Percentiles rank a stretch among this genome's conserved stretches.
These are phyloP conservation scores for Tolypocladium nubicola DNA, from an alignment of 2,329 filamentous ascomycete species.

Conservation along the genomic window DNA sequence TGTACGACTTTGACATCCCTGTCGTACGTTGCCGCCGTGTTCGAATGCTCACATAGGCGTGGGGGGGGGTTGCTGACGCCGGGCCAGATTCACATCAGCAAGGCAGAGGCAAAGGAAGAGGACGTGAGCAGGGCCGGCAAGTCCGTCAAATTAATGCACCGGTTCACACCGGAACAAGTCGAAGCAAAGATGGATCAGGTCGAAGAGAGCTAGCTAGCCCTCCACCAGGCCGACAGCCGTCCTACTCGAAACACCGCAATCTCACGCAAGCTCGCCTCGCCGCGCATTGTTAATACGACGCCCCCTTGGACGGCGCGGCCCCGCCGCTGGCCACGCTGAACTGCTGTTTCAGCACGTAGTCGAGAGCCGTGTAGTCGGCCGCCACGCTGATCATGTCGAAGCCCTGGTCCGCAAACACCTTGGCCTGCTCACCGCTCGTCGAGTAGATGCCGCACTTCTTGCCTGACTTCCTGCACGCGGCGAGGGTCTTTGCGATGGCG, in stretches of 20 bases:
- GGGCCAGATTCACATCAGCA: slow-evolving; percentile 53
- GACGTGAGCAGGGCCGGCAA: slow-evolving; percentile 43
- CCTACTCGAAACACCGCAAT: too few relatives aligned
- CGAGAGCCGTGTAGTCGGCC: slow-evolving; percentile 43
- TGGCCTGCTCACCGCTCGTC: slow-evolving; percentile 44
- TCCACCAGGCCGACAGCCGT: neutral
- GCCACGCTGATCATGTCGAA: slow-evolving; percentile 53
- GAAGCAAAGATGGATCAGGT: slow-evolving; percentile 56
- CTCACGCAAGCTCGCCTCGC: neutral
- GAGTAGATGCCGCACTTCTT: slow-evolving; percentile 57
- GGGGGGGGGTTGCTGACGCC: neutral
- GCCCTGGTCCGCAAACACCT: slow-evolving; percentile 40
- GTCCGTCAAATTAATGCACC: slow-evolving; percentile 67
- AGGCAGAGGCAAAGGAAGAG: slow-evolving; percentile 37
- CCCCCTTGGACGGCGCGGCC: slow-evolving; percentile 22
- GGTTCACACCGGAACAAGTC: slow-evolving; percentile 58
- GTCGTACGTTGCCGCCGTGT: slow-evolving; percentile 43
- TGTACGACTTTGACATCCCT: slow-evolving; percentile 76
- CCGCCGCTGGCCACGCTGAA: slow-evolving; percentile 35
- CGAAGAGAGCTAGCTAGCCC: slow-evolving; percentile 17
- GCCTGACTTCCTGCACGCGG: slow-evolving; percentile 47
- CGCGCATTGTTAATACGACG: slow-evolving; percentile 26
- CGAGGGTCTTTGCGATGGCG: slow-evolving; percentile 47
- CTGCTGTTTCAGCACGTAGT: slow-evolving; percentile 30
- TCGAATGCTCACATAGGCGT: too few relatives aligned